Evolutionary conservation across 768 basidiomycete species (phyloP).

Genomic region (Suillus paluster): DNA sequence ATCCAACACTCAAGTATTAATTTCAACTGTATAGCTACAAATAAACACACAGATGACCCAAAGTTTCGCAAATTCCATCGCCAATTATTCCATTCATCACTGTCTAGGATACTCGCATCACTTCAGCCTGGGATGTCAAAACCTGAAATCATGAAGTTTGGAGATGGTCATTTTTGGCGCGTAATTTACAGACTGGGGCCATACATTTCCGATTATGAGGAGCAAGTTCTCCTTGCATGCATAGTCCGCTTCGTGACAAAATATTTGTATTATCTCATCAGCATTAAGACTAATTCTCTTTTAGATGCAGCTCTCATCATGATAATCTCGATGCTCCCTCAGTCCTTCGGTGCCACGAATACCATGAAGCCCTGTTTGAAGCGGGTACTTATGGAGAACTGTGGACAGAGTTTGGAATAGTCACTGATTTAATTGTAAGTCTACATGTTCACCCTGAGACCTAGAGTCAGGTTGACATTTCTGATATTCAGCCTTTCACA

Average conservation of each 20-base stretch:
- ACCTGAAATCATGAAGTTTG: constrained; percentile 19
- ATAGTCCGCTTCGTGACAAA: constrained; percentile 22
- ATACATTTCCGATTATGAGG: constrained; percentile 27
- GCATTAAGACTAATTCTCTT: background rate
- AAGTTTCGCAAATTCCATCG: constrained; percentile 21
- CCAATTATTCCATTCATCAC: constrained; percentile 24
- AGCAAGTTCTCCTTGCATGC: constrained; percentile 19
- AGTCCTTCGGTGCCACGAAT: background rate
- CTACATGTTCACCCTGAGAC: background rate
- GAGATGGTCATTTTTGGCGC: constrained; percentile 21
- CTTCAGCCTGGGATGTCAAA: constrained; percentile 20
- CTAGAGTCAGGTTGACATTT: background rate
- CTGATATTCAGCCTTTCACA: constrained; percentile 5
- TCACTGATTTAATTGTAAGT: constrained; percentile 37
- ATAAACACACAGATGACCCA: constrained; percentile 9
- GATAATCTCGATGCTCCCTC: background rate
- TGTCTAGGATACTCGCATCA: constrained; percentile 16
- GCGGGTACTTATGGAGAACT: constrained; percentile 12
- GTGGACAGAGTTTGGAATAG: constrained; percentile 40
- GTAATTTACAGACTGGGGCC: constrained; percentile 24
- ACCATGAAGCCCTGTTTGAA: constrained; percentile 2
- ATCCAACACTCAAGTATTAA: background rate
- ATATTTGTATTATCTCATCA: background rate
- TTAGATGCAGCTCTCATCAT: background rate
- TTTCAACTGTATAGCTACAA: background rate